Evolutionary conservation across 345 rosid species (phyloP).

Genomic region (Brassica carinata): DNA sequence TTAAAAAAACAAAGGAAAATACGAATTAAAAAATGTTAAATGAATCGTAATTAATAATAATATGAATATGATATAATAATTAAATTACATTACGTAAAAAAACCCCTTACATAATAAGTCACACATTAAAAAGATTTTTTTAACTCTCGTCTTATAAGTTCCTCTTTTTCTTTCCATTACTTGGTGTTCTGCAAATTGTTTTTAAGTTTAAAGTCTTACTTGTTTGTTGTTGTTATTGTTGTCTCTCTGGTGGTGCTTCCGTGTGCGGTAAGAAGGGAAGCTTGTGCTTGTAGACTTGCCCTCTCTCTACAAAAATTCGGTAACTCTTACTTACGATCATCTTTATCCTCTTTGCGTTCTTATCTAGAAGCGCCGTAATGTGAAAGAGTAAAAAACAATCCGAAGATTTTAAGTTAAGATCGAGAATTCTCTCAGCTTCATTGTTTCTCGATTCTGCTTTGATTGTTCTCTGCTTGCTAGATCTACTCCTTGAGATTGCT

Average conservation of each 20-base stretch:
- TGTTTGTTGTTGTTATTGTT: neutral
- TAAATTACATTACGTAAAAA: slow-evolving; percentile 4
- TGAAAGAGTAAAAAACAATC: slow-evolving; percentile 12
- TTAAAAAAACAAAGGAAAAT: neutral
- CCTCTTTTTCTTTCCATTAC: neutral
- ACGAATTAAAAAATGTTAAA: neutral
- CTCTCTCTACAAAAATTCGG: slow-evolving; percentile 34
- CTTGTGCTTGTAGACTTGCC: slow-evolving; percentile 35
- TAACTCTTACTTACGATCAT: slow-evolving; percentile 30
- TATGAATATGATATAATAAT: too few species aligned
- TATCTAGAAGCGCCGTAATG: slow-evolving; percentile 38
- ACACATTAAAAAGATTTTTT: neutral
- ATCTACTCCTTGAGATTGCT: slow-evolving; percentile 32
- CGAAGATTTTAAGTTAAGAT: slow-evolving; percentile 15
- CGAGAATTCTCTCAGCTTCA: slow-evolving; percentile 34
- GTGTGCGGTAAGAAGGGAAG: slow-evolving; percentile 41
- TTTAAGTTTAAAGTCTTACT: slow-evolving; percentile 22
- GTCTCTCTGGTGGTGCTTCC: slow-evolving; percentile 29
- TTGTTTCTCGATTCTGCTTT: slow-evolving; percentile 29
- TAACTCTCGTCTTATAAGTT: slow-evolving; percentile 14
- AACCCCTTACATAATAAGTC: neutral
- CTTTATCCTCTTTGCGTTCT: slow-evolving; percentile 8
- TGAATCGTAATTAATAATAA: too few species aligned
- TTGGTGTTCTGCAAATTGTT: slow-evolving; percentile 27
- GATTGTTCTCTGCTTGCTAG: slow-evolving; percentile 38